phyloP scores from a whole-genome alignment of 345 rosid species.

The Boechera stricta region DNA sequence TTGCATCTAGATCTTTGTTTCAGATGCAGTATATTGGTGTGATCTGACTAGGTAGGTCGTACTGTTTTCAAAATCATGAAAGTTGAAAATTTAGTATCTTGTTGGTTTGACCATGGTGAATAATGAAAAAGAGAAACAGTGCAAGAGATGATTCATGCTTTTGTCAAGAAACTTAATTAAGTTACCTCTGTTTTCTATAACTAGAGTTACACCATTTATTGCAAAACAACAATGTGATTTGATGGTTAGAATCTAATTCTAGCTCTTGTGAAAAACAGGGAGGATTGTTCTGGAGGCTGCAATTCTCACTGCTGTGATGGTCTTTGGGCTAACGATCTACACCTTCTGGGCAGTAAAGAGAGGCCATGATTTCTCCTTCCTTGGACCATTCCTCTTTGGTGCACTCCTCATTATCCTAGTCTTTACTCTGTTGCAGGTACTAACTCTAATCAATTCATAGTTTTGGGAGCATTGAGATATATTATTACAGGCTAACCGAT shows the following conservation, averaged over 20 bases:
- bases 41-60: neutral
- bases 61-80: neutral
- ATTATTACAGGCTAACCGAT: neutral
- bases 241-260: neutral
- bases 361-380: slow-evolving; percentile 69
- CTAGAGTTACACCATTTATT: neutral
- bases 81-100: neutral
- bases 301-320: slow-evolving; percentile 58
- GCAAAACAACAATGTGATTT: neutral
- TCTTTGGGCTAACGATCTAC: slow-evolving; percentile 60
- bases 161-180: neutral
- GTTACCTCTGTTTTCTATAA: neutral
- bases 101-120: neutral
- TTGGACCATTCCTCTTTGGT: slow-evolving; percentile 70
- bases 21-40: neutral
- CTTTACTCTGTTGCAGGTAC: slow-evolving; percentile 60
- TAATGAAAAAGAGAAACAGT: neutral
- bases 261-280: slow-evolving; percentile 46
- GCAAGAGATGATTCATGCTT: neutral
- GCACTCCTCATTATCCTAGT: slow-evolving; percentile 52
- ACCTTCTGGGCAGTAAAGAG: slow-evolving; percentile 73
- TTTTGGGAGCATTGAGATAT: neutral
- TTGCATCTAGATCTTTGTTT: neutral
- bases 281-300: slow-evolving; percentile 63
- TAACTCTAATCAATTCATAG: neutral